Evolutionary conservation across 2,329 filamentous ascomycete genomes (phyloP).

Genomic region (Botrytis galanthina): DNA sequence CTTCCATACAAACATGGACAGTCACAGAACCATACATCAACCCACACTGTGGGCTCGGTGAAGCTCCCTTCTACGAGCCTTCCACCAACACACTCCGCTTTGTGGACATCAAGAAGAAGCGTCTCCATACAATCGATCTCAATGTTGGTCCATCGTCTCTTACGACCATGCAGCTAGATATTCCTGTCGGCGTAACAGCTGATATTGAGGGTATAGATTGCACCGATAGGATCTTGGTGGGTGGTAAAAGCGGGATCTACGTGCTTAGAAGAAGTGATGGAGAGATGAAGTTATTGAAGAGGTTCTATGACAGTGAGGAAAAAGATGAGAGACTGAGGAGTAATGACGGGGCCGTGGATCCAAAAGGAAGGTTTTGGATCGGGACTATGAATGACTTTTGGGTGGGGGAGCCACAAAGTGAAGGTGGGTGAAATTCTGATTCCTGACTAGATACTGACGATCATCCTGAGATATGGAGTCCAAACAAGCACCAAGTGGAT

Average conservation of each 20-base stretch:
- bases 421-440: slow-evolving; percentile 35
- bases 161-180: slow-evolving; percentile 48
- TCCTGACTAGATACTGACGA: neutral
- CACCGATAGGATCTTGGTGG: slow-evolving; percentile 67
- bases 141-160: slow-evolving; percentile 47
- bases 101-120: slow-evolving; percentile 78
- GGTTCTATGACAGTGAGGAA: slow-evolving; percentile 43
- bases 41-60: slow-evolving; percentile 64
- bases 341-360: slow-evolving; percentile 83
- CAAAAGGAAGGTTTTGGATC: slow-evolving; percentile 78
- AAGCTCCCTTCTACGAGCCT: slow-evolving; percentile 72
- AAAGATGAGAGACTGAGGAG: slow-evolving; percentile 53
- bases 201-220: slow-evolving; percentile 68
- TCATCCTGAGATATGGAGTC: neutral
- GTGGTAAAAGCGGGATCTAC: slow-evolving; percentile 80
- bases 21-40: slow-evolving; percentile 53
- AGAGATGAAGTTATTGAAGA: slow-evolving; percentile 52
- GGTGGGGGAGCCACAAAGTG: slow-evolving; percentile 39
- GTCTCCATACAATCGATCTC: slow-evolving; percentile 70
- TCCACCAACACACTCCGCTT: slow-evolving; percentile 66
- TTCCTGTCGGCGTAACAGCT: slow-evolving; percentile 65
- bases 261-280: slow-evolving; percentile 64
- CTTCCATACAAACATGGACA: slow-evolving; percentile 44
- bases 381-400: slow-evolving; percentile 81
- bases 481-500: neutral